A percentile compares a stretch with the other conserved stretches of the same genome.
Conservation (phyloP, 177 flowering plant genomes). For the Tripterygium wilfordii region DNA sequence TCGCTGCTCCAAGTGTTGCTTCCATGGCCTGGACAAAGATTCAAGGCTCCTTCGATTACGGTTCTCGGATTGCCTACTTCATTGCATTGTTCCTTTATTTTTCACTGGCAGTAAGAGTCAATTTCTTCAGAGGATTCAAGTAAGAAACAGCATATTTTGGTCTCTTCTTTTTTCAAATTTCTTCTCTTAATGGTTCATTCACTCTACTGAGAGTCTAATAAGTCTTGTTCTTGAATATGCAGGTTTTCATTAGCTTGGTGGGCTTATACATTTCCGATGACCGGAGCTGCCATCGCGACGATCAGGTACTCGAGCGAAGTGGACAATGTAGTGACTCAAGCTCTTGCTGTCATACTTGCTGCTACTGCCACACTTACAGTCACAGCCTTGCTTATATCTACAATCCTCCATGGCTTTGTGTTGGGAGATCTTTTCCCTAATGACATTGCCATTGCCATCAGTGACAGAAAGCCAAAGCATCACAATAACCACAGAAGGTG, state of each 20-base stretch:
- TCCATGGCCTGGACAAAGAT: slow-evolving; percentile 85
- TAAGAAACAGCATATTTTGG: slow-evolving; percentile 11
- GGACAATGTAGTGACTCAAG: slow-evolving; percentile 35
- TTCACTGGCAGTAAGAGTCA: slow-evolving; percentile 82
- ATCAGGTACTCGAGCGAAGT: slow-evolving; percentile 63
- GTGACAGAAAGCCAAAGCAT: slow-evolving; percentile 34
- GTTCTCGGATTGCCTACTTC: slow-evolving; percentile 67
- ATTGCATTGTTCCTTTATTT: slow-evolving; percentile 74
- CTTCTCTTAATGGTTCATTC: not conserved
- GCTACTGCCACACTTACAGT: slow-evolving; percentile 48
- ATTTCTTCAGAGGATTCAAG: slow-evolving; percentile 89
- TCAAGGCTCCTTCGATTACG: slow-evolving; percentile 60
- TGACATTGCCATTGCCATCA: slow-evolving; percentile 79
- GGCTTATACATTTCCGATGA: slow-evolving; percentile 97
- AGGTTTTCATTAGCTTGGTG: slow-evolving; percentile 91
- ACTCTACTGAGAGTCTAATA: too few species aligned
- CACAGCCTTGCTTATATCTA: slow-evolving; percentile 49
- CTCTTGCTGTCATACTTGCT: slow-evolving; percentile 43
- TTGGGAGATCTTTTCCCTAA: slow-evolving; percentile 75
- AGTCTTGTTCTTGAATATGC: not conserved
- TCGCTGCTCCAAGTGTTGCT: slow-evolving; percentile 84
- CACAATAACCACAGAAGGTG: slow-evolving; percentile 21
- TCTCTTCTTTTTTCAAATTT: not conserved
- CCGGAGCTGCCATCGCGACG: slow-evolving; percentile 84
- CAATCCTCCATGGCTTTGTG: slow-evolving; percentile 68